Base-by-base conservation (phyloP, 306 rosid genomes). In the Alnus rubra region DNA sequence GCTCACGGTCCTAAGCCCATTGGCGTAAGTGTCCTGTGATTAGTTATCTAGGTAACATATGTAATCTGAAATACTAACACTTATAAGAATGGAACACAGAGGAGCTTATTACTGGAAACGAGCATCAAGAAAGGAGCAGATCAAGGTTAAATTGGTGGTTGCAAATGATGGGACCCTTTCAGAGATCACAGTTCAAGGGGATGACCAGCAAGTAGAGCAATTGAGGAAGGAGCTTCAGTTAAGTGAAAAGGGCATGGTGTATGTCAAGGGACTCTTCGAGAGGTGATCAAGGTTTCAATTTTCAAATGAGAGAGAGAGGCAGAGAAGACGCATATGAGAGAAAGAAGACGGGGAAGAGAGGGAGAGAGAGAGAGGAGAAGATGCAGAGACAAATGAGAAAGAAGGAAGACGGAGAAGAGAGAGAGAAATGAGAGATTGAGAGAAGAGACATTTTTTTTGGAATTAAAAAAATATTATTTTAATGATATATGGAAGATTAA, bases 181-280 rank as follows among this genome's bases (percentile, higher is more conserved):
- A 5, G 98, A 94, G 88, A 76, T 94, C 18, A 5, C 86, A 14
- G 98, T 92, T 74, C 92, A 88, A 85, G 98, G 97, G 55, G 97
- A 93, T 67, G 97, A 93, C 76, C 98, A 93, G 82, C 98, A 93
- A 75, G 94, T 91, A 0, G 95, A 91, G 76, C 97, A 90, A 74
- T 80, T 88, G 93, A 82, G 98, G 50, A 90, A 86, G 87, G 95
- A 93, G 56, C 95, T 93, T 56, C 82, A 81, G 78, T 83, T 88
- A 14, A 91, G 89, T 51, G 94, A 91, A 74, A 93, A 93, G 37
- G 98, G 97, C 31, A 89, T 91, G 96, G 98, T 88, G 37, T 93
- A 88, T 72, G 96, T 90, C 39, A 91, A 89, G 76, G 97, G 94
- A n/a, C 69, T 89, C 31, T 87, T 85, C 8, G 91, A 92, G 82